These are phyloP conservation scores for Capronia americana DNA, from an alignment of 2,329 filamentous ascomycete species.

Conservation along the genomic window DNA sequence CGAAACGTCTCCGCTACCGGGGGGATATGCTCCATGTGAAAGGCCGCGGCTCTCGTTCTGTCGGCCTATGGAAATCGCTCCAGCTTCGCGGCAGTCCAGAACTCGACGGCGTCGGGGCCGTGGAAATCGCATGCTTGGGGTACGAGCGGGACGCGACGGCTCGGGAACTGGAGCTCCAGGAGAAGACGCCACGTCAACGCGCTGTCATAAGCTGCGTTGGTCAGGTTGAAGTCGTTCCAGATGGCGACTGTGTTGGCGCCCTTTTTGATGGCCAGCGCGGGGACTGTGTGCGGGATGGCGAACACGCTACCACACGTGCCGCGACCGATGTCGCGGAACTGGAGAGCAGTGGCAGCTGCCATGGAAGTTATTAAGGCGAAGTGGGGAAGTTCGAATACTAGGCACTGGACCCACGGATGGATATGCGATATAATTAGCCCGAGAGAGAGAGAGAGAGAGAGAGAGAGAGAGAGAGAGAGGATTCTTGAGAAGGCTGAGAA, in stretches of 20 bases:
- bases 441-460: too few relatives aligned
- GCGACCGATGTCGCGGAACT: slow-evolving; percentile 27
- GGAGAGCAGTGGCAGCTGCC: background rate
- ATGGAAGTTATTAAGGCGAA: too few relatives aligned
- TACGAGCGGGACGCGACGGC: slow-evolving; percentile 22
- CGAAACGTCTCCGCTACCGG: slow-evolving; percentile 20
- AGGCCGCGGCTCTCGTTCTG: slow-evolving; percentile 18
- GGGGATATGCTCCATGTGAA: slow-evolving; percentile 25
- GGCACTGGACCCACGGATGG: background rate
- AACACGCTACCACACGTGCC: slow-evolving; percentile 33
- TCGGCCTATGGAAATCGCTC: slow-evolving; percentile 21
- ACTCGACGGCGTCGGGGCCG: slow-evolving; percentile 12
- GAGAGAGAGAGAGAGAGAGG: too few relatives aligned
- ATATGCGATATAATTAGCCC: background rate
- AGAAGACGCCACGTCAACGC: slow-evolving; percentile 17
- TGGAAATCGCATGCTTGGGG: slow-evolving; percentile 12
- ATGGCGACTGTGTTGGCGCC: slow-evolving; percentile 13
- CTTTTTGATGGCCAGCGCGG: slow-evolving; percentile 25
- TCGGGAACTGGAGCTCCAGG: background rate
- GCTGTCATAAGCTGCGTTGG: slow-evolving; percentile 25
- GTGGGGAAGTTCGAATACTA: too few relatives aligned
- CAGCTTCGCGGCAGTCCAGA: slow-evolving; percentile 13
- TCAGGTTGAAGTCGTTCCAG: slow-evolving; percentile 30
- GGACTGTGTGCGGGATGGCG: slow-evolving; percentile 15
- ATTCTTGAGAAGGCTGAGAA: background rate